Evolutionary conservation across 306 rosid genomes (phyloP).

Genomic region (peach (Prunus persica)): Prunus_persica_NCBIv2 NC_034009.1:8935001-8935500

Average conservation of each 20-base stretch:
- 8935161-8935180: background rate
- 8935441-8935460: background rate
- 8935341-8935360: background rate
- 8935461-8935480: background rate
- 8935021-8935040: constrained; percentile 83
- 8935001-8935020: constrained; percentile 86
- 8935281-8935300: background rate
- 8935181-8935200: background rate
- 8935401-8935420: background rate
- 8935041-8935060: constrained; percentile 84
- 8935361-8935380: background rate
- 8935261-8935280: background rate
- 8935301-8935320: background rate
- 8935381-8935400: background rate
- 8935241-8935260: background rate
- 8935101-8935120: background rate
- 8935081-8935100: constrained; percentile 3
- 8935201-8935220: background rate
- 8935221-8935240: background rate
- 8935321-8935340: background rate
- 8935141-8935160: background rate
- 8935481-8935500: background rate
- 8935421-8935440: background rate
- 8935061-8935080: constrained; percentile 62
- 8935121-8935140: background rate